Evolutionary conservation across 2,329 filamentous ascomycete genomes (phyloP).

Genomic region (Coniochaeta ligniaria): DNA sequence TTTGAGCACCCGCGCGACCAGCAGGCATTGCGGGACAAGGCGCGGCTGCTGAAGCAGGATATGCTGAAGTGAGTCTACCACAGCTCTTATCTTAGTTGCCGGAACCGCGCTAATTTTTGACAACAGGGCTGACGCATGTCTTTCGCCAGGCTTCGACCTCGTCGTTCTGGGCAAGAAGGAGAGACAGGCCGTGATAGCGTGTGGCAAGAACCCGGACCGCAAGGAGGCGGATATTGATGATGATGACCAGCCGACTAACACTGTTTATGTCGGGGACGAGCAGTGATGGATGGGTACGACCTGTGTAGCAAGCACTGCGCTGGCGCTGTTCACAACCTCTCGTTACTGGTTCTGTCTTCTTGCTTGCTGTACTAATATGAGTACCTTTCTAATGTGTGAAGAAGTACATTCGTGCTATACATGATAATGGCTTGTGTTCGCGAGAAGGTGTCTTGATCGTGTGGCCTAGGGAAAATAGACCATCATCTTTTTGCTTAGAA

Average conservation of each 20-base stretch:
- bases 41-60: slow-evolving; percentile 48
- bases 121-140: slow-evolving; percentile 27
- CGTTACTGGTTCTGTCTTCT: background rate
- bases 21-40: slow-evolving; percentile 51
- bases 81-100: too few relatives aligned
- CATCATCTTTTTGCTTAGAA: too few relatives aligned
- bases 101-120: slow-evolving; percentile 4
- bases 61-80: slow-evolving; percentile 31
- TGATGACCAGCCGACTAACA: slow-evolving; percentile 30
- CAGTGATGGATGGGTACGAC: background rate
- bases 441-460: background rate
- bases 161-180: slow-evolving; percentile 46
- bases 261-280: slow-evolving; percentile 8
- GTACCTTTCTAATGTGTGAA: background rate
- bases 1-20: slow-evolving; percentile 42
- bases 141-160: slow-evolving; percentile 42
- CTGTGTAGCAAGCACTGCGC: background rate
- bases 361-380: background rate
- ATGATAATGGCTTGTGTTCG: background rate
- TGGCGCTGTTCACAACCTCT: background rate
- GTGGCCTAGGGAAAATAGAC: too few relatives aligned
- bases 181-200: slow-evolving; percentile 26
- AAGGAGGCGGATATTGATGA: slow-evolving; percentile 37
- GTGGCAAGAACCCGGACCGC: slow-evolving; percentile 42
- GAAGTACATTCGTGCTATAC: too few relatives aligned